These are phyloP conservation scores for Comarum palustre DNA, from an alignment of 306 rosid species.

Conservation along the genomic window DNA sequence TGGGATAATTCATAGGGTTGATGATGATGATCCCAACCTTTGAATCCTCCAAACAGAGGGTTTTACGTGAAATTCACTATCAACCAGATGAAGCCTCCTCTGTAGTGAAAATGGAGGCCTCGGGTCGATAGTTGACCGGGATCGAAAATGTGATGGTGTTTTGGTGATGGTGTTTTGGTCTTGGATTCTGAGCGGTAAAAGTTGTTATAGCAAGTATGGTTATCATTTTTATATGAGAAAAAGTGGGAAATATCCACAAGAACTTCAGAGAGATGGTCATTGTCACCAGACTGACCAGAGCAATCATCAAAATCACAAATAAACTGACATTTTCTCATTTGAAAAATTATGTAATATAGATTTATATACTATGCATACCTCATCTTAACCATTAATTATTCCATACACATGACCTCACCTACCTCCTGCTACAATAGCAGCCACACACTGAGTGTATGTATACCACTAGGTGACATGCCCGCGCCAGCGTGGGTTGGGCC, in stretches of 20 bases:
- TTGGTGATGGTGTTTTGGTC: background rate
- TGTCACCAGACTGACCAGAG: too few relatives aligned
- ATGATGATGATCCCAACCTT: background rate
- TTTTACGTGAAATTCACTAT: background rate
- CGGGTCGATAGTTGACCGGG: background rate
- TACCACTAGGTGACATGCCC: too few relatives aligned
- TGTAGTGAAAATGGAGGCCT: background rate
- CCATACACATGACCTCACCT: too few relatives aligned
- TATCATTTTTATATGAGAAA: background rate
- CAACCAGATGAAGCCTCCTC: background rate
- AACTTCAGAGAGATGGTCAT: background rate
- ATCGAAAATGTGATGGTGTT: background rate
- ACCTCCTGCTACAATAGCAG: too few relatives aligned
- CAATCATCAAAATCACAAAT: too few relatives aligned
- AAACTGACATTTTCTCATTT: too few relatives aligned
- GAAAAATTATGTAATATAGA: too few relatives aligned
- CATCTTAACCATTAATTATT: too few relatives aligned
- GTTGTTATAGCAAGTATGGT: background rate
- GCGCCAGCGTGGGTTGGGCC: too few relatives aligned
- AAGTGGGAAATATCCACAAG: background rate
- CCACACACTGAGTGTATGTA: too few relatives aligned
- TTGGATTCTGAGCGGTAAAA: background rate
- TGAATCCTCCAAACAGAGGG: background rate
- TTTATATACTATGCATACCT: too few relatives aligned
- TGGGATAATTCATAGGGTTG: slow-evolving; percentile 3